Base-by-base conservation (phyloP, 202 grass and related monocot genomes). In the Zizania palustris region DNA sequence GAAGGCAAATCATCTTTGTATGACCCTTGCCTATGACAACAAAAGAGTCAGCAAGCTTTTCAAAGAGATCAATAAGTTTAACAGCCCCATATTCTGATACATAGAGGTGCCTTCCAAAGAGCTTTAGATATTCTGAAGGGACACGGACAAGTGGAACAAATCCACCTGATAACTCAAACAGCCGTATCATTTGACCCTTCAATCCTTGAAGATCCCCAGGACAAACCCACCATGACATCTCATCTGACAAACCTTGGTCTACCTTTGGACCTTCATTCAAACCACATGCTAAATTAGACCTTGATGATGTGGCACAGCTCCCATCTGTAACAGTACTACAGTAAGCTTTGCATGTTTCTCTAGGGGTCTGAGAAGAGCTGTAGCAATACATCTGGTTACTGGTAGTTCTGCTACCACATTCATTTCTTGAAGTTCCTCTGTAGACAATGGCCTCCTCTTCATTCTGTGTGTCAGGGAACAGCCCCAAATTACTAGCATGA, bases 151-250 rank as follows among this genome's bases (percentile, higher is more conserved):
- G 85, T 75, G 91, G 89, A 59, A 98, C 74, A 60, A 74, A 92
- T 60, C 95, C 95, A 67, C 89, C 89, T 82, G 82, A 90, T 80
- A 91, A 85, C 71, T 94, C 86, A 74, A 98, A 90, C 56, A 98
- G 34, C 36, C 83, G 84, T 57, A 94, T 73, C 12, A 98, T 53
- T 71, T 98, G 91, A 71, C 95, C 91, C 76, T 98, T 98, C 66
- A 98, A 88, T 38, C 95, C 95, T 55, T 92, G 81, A 74, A 98
- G 51, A 88, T 94, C 91, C 72, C 95, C 95, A 54, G 95, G 95
- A 82, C 85, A 80, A 71, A 94, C 89, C 91, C 91, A 98, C 91
- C 95, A 94, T 80, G 85, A 81, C 21, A 82, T 71, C 54, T 98
- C 87, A 64, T 88, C 83, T 20, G 54, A 75, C 50, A 76, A 68